Evolutionary conservation across 1,284 basidiomycete species (phyloP).

Genomic region (Ceratobasidium sp.): DNA sequence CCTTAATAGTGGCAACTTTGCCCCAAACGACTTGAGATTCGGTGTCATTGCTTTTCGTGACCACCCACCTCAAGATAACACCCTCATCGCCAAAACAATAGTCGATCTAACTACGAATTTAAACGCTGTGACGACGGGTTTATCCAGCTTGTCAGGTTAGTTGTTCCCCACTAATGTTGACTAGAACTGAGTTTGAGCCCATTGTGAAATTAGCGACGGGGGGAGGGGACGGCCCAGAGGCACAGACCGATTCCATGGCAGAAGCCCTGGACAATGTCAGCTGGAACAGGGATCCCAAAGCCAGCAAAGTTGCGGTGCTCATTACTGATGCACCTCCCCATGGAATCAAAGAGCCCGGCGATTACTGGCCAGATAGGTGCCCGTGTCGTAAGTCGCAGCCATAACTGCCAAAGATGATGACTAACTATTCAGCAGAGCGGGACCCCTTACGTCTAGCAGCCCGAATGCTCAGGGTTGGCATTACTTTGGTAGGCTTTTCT

Average conservation of each 20-base stretch:
- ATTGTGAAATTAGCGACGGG: too few species aligned
- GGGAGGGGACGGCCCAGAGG: slow-evolving; percentile 98
- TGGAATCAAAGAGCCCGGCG: slow-evolving; percentile 92
- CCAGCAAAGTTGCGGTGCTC: slow-evolving; percentile 95
- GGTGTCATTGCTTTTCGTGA: slow-evolving; percentile 92
- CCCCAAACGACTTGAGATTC: slow-evolving; percentile 85
- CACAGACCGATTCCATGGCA: slow-evolving; percentile 93
- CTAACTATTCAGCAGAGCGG: slow-evolving; percentile 55
- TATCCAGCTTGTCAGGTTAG: too few species aligned
- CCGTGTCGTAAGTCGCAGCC: slow-evolving; percentile 16
- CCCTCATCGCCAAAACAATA: slow-evolving; percentile 92
- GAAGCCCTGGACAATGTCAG: slow-evolving; percentile 84
- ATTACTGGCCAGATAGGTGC: slow-evolving; percentile 60
- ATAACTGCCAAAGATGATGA: slow-evolving; percentile 16
- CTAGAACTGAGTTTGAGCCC: too few species aligned
- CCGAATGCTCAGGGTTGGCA: slow-evolving; percentile 64
- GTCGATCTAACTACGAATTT: too few species aligned
- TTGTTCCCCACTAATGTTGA: too few species aligned
- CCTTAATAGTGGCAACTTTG: not conserved
- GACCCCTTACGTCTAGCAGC: slow-evolving; percentile 67
- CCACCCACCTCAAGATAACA: slow-evolving; percentile 95
- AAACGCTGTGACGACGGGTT: too few species aligned
- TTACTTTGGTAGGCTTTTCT: slow-evolving; percentile 57
- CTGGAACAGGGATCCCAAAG: slow-evolving; percentile 92
- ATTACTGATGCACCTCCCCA: slow-evolving; percentile 99